phyloP scores from a whole-genome alignment of 306 rosid genomes.

The Chamaecrista fasciculata region DNA sequence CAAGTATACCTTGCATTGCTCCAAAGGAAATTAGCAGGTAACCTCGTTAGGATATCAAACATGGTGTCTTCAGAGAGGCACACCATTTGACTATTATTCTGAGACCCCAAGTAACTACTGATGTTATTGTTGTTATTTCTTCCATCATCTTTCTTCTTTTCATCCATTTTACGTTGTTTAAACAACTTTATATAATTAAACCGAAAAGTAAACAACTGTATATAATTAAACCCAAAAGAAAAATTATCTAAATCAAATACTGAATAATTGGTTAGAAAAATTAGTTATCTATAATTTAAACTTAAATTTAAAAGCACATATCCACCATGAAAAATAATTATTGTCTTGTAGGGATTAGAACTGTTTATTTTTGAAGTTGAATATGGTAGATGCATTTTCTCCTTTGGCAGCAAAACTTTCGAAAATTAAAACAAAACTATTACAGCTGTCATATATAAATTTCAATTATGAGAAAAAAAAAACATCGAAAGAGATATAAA shows the following conservation, averaged over 20 bases:
- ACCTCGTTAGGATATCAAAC: conserved; percentile 8
- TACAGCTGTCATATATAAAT: neutral
- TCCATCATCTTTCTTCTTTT: neutral
- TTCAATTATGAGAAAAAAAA: neutral
- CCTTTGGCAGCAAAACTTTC: no score
- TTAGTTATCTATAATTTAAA: neutral
- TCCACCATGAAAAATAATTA: neutral
- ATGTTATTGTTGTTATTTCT: neutral
- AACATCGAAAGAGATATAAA: no score
- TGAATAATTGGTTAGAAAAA: no score
- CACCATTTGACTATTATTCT: neutral
- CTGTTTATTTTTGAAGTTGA: neutral
- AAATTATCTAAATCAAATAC: neutral
- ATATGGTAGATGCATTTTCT: no score
- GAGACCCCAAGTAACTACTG: neutral
- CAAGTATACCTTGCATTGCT: conserved; percentile 18
- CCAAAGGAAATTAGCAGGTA: conserved; percentile 18
- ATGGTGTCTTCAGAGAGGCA: neutral
- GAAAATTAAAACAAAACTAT: neutral
- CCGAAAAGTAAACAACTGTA: no score
- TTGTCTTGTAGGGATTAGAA: neutral
- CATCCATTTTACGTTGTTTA: conserved; percentile 5
- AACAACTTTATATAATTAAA: no score
- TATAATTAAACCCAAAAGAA: neutral
- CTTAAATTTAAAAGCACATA: neutral